Evolutionary conservation across 2,329 filamentous ascomycete species (phyloP).

Genomic region (Microdochium paspali): DNA sequence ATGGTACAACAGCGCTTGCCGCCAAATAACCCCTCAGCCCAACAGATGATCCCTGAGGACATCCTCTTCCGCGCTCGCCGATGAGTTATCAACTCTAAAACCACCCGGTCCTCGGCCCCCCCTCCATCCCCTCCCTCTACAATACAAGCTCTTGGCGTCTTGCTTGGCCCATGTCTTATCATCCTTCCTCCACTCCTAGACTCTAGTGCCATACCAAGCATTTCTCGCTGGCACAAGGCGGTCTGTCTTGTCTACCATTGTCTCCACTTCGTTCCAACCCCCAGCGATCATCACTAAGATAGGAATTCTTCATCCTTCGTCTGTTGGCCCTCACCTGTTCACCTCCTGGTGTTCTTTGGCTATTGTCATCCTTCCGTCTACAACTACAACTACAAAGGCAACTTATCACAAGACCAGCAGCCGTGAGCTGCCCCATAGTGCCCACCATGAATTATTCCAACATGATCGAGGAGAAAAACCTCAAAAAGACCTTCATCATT

Average conservation of each 20-base stretch:
- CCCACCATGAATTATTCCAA: constrained; percentile 7
- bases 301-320: too few relatives aligned
- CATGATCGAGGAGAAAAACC: constrained; percentile 24
- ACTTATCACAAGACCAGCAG: background rate
- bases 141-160: background rate
- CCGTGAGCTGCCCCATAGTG: background rate
- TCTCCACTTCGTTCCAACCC: background rate
- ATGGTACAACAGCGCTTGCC: background rate
- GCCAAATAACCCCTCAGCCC: background rate
- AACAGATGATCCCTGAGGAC: background rate
- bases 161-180: background rate
- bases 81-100: background rate
- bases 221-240: background rate
- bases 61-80: background rate
- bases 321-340: too few relatives aligned
- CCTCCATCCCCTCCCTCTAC: too few relatives aligned
- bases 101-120: background rate
- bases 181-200: background rate
- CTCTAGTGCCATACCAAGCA: background rate
- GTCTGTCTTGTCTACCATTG: background rate
- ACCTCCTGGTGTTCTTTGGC: too few relatives aligned
- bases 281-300: too few relatives aligned
- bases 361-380: too few relatives aligned
- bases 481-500: constrained; percentile 27
- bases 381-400: too few relatives aligned